Evolutionary conservation across 208 protist species (phyloP).

Genomic region (Naegleria gruberi): DNA sequence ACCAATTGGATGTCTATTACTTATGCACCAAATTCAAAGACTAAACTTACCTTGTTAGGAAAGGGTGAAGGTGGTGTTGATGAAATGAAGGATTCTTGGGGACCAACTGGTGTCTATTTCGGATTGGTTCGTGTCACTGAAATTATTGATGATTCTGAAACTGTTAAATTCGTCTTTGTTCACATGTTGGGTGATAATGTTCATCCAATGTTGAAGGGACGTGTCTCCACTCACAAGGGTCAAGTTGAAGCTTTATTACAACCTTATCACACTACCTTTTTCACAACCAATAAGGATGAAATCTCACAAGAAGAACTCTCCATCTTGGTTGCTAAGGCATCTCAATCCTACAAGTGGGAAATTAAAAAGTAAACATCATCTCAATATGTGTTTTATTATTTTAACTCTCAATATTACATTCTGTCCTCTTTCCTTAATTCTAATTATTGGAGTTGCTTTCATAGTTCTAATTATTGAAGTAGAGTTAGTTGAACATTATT

Average conservation of each 20-base stretch:
- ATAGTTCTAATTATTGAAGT: too few species aligned
- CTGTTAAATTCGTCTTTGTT: conserved; percentile 10
- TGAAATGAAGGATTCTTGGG: not conserved
- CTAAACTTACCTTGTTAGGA: not conserved
- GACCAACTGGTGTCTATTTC: not conserved
- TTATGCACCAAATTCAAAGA: not conserved
- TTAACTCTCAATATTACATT: too few species aligned
- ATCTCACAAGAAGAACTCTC: not conserved
- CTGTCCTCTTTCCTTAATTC: too few species aligned
- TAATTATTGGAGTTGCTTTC: too few species aligned
- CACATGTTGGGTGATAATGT: not conserved
- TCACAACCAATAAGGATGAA: not conserved
- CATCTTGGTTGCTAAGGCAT: not conserved
- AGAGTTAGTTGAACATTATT: too few species aligned
- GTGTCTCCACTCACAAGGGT: not conserved
- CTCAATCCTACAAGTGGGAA: conserved; percentile 5
- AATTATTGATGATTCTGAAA: not conserved
- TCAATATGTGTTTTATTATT: too few species aligned
- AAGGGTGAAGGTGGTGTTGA: not conserved
- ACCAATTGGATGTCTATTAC: conserved; percentile 2
- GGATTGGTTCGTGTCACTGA: not conserved
- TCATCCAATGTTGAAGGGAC: not conserved
- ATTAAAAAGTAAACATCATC: conserved; percentile 9
- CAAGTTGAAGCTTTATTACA: not conserved
- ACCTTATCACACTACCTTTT: not conserved